Conservation (phyloP, 176 grass and related monocot genomes). For the Triticum dicoccoides region DNA sequence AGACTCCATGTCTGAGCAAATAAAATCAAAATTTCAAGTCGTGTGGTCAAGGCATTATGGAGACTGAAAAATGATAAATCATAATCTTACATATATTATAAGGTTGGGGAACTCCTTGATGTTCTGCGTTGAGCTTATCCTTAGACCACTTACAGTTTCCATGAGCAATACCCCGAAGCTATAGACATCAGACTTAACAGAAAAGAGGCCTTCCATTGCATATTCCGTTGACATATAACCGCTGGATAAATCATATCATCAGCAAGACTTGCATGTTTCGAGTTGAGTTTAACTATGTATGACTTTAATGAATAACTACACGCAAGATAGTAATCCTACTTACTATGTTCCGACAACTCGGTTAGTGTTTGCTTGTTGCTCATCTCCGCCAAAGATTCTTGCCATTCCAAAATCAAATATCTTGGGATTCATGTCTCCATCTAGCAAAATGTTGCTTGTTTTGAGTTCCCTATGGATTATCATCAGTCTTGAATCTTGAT, state of each 20-base stretch:
- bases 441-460: constrained; percentile 53
- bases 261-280: not conserved
- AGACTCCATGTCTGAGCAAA: constrained; percentile 27
- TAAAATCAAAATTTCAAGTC: not conserved
- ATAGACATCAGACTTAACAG: constrained; percentile 48
- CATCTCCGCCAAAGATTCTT: constrained; percentile 37
- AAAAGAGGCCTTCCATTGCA: constrained; percentile 57
- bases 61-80: not conserved
- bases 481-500: constrained; percentile 51
- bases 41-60: not conserved
- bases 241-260: constrained; percentile 5
- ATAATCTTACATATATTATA: constrained; percentile 40
- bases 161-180: constrained; percentile 51
- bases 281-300: not conserved
- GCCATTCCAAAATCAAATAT: constrained; percentile 60
- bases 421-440: constrained; percentile 45
- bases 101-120: constrained; percentile 38
- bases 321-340: not conserved
- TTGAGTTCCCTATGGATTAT: constrained; percentile 59
- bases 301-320: not conserved
- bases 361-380: constrained; percentile 43
- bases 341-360: constrained; percentile 58
- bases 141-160: constrained; percentile 42
- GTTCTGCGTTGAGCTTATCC: constrained; percentile 34
- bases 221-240: constrained; percentile 57